These are phyloP conservation scores for Podaxis mareebaensis DNA, from an alignment of 768 basidiomycete species.

Conservation along the genomic window DNA sequence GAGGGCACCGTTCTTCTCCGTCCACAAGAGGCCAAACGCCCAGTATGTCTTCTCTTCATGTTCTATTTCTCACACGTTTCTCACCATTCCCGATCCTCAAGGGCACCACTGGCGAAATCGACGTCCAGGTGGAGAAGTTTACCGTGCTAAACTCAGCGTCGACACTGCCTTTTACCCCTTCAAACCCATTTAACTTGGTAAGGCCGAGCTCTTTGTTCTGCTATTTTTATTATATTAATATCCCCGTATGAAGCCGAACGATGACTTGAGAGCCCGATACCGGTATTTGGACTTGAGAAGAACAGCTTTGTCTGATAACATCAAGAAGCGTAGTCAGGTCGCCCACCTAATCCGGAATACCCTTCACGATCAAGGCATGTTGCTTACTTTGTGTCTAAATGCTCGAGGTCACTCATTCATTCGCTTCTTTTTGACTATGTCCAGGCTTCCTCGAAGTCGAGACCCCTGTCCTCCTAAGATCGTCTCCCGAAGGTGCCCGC, in stretches of 20 bases:
- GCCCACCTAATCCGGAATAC: constrained; percentile 73
- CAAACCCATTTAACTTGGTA: constrained; percentile 74
- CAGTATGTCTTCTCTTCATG: constrained; percentile 44
- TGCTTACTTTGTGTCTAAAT: constrained; percentile 17
- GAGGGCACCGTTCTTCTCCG: constrained; percentile 71
- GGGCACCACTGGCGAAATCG: constrained; percentile 73
- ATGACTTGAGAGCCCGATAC: constrained; percentile 81
- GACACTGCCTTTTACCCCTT: constrained; percentile 83
- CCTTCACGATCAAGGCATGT: constrained; percentile 70
- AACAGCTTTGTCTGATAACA: constrained; percentile 67
- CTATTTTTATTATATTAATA: constrained; percentile 17
- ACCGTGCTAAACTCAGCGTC: constrained; percentile 81
- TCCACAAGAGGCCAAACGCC: constrained; percentile 60
- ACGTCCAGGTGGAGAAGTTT: constrained; percentile 71
- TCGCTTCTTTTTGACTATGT: constrained; percentile 16
- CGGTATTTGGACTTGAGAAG: constrained; percentile 90
- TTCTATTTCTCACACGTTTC: constrained; percentile 18
- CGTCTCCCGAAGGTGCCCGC: constrained; percentile 91
- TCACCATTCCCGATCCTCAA: constrained; percentile 29
- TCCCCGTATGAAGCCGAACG: constrained; percentile 61
- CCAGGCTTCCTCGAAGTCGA: constrained; percentile 92
- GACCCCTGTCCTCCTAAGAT: constrained; percentile 87
- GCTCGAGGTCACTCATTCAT: constrained; percentile 6
- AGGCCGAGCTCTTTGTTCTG: constrained; percentile 28
- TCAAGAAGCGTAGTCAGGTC: constrained; percentile 82